Evolutionary conservation across 2,329 filamentous ascomycete species (phyloP).

Genomic region (Ophiostoma triangulosporum): DNA sequence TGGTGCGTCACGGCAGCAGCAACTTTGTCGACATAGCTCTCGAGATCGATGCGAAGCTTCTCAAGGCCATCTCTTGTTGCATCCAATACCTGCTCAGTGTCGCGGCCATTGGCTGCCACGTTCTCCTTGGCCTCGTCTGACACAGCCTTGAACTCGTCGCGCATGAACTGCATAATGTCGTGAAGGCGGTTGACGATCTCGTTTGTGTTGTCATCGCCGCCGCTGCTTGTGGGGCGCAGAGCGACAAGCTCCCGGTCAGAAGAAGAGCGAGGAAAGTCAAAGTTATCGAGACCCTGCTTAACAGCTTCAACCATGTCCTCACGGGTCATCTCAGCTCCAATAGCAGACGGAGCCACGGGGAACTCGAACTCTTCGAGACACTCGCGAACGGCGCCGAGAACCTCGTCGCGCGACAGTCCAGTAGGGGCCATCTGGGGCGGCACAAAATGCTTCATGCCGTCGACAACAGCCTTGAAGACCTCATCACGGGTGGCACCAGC

Average conservation of each 20-base stretch:
- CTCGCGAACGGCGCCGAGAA: constrained; percentile 71
- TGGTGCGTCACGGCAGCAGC: constrained; percentile 58
- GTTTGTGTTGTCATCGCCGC: constrained; percentile 23
- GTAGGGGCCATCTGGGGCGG: constrained; percentile 57
- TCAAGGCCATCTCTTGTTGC: constrained; percentile 81
- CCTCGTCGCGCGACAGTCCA: constrained; percentile 61
- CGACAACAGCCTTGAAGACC: constrained; percentile 72
- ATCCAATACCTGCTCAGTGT: constrained; percentile 80
- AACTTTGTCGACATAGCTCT: constrained; percentile 63
- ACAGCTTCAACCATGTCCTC: constrained; percentile 53
- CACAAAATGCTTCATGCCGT: constrained; percentile 68
- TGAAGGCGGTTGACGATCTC: constrained; percentile 43
- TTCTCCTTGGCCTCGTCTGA: constrained; percentile 62
- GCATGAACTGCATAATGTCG: constrained; percentile 51
- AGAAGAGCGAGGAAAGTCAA: constrained; percentile 29
- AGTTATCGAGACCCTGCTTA: constrained; percentile 41
- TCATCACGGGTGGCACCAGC: constrained; percentile 64
- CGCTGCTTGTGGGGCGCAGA: constrained; percentile 23
- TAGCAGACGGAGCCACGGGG: constrained; percentile 44
- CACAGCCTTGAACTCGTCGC: constrained; percentile 43
- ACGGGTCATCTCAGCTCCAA: constrained; percentile 39
- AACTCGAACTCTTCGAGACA: constrained; percentile 78
- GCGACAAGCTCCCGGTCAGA: constrained; percentile 11
- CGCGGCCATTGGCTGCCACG: constrained; percentile 61
- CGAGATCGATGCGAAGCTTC: constrained; percentile 64